Base-by-base conservation (phyloP, 768 basidiomycete genomes). In the Pleurotus tuber-regium region DNA sequence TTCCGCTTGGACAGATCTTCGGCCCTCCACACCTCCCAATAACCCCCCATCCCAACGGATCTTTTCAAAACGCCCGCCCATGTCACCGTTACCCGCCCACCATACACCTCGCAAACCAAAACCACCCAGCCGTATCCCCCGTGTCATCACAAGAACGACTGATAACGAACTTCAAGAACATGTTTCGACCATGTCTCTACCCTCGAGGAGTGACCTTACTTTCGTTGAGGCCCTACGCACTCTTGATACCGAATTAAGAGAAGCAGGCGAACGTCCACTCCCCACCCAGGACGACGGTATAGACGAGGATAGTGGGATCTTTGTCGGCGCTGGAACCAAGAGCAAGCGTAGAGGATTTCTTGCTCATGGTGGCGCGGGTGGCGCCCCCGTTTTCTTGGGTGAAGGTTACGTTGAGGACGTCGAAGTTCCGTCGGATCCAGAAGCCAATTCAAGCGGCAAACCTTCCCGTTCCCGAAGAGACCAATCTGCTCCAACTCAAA, bases 361-460 rank as follows among this genome's bases (percentile, higher is more conserved):
- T 18, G 84, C 86, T 3, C 84, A 81, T 59, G 89, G 89, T 10
- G 89, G 89, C 1, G 87, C 77, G 8, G 87, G 84, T 19, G 89
- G 89, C 1, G 52, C 61, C 1, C 84, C 88, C 1, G 83, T 92
- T 9, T 81, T 82, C 52, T 83, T 89, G 80, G 85, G 82, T 6
- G 77, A 72, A 23, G 87, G 86, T 3, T 84, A 84, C 58, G 77
- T 86, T 4, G 75, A 77, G 38, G 84, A 79, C n/a, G 82, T 66
- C 0, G 67, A 70, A 14, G n/a, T n/a, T n/a, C n/a, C n/a, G n/a
- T n/a, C n/a, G n/a, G n/a, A n/a, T n/a, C n/a, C n/a, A n/a, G n/a
- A n/a, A n/a, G n/a, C n/a, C n/a, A n/a, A n/a, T n/a, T 38, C 36
- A 18, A 31, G 30, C 14, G 8, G 14, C 30, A 14, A 31, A 38